phyloP scores from a whole-genome alignment of 1,284 basidiomycete genomes.

The Cryptococcus floricola region DNA sequence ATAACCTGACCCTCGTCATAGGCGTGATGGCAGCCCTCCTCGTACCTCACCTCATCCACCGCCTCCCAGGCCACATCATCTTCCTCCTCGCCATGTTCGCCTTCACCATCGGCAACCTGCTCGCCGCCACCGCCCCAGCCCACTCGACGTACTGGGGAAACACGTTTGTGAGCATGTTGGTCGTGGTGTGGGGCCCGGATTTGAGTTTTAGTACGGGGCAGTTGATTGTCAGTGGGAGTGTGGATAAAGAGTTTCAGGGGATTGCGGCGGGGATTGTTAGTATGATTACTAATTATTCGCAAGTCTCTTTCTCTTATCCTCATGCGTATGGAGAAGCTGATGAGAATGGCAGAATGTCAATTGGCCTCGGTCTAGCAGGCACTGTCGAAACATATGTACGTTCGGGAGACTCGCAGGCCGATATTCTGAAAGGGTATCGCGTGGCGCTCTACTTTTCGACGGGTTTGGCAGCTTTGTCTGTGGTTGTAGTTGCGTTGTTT shows the following conservation, averaged over 20 bases:
- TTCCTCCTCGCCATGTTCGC: conserved; percentile 28
- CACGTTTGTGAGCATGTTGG: conserved; percentile 16
- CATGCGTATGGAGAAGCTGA: not conserved
- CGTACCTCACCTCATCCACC: conserved; percentile 23
- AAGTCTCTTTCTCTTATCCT: not conserved
- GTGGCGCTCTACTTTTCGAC: conserved; percentile 13
- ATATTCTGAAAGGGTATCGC: conserved; percentile 17
- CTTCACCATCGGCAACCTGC: conserved; percentile 24
- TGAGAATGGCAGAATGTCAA: conserved; percentile 8
- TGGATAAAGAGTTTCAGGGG: conserved; percentile 19
- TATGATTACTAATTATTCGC: conserved; percentile 24
- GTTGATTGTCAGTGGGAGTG: conserved; percentile 22
- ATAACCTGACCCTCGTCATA: not conserved
- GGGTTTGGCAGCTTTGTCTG: conserved; percentile 12
- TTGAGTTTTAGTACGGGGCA: conserved; percentile 3
- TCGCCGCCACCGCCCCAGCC: conserved; percentile 17
- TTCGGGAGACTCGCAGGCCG: not conserved
- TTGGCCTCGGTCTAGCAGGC: conserved; percentile 20
- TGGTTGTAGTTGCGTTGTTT: conserved; percentile 18
- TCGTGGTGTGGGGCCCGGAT: conserved; percentile 21
- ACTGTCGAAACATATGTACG: conserved; percentile 19
- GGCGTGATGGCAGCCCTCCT: conserved; percentile 24
- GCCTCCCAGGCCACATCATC: conserved; percentile 21
- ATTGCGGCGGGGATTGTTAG: conserved; percentile 23
- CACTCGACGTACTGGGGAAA: conserved; percentile 25